These are phyloP conservation scores for Phytopythium sindhum DNA, from an alignment of 352 stramenopile genomes.

Conservation along the genomic window DNA sequence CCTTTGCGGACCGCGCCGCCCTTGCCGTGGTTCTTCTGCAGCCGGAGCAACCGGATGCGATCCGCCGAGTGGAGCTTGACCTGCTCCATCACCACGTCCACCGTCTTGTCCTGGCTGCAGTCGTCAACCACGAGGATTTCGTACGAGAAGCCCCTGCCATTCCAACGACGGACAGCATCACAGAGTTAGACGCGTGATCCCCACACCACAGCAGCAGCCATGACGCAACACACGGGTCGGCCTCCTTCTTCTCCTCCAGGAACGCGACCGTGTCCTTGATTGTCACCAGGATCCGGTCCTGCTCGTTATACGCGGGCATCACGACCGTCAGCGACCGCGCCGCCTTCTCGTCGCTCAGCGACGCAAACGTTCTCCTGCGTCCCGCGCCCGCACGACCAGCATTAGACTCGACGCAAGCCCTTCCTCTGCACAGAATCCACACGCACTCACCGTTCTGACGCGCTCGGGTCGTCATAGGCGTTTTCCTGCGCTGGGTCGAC, in stretches of 20 bases:
- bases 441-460: conserved; percentile 28
- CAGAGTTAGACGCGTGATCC: not conserved
- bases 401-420: not conserved
- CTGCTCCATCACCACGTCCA: conserved; percentile 58
- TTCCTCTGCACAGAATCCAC: not conserved
- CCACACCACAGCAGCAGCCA: not conserved
- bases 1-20: conserved; percentile 88
- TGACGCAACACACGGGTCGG: conserved; percentile 34
- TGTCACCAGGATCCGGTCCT: conserved; percentile 90
- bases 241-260: conserved; percentile 57
- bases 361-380: conserved; percentile 49
- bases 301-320: conserved; percentile 94
- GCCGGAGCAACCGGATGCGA: conserved; percentile 69
- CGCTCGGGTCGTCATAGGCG: conserved; percentile 54
- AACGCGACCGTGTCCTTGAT: conserved; percentile 88
- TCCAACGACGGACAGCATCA: not conserved
- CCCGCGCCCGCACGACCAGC: conserved; percentile 5
- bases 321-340: conserved; percentile 85
- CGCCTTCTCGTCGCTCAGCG: conserved; percentile 49
- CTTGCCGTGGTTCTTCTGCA: conserved; percentile 91
- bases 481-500: conserved; percentile 51
- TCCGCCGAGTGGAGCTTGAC: conserved; percentile 42
- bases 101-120: conserved; percentile 84
- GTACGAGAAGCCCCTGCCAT: conserved; percentile 40
- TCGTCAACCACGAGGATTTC: conserved; percentile 94